Conservation (phyloP, 2,329 filamentous ascomycete genomes). For the Pezicula rhizophila region DNA sequence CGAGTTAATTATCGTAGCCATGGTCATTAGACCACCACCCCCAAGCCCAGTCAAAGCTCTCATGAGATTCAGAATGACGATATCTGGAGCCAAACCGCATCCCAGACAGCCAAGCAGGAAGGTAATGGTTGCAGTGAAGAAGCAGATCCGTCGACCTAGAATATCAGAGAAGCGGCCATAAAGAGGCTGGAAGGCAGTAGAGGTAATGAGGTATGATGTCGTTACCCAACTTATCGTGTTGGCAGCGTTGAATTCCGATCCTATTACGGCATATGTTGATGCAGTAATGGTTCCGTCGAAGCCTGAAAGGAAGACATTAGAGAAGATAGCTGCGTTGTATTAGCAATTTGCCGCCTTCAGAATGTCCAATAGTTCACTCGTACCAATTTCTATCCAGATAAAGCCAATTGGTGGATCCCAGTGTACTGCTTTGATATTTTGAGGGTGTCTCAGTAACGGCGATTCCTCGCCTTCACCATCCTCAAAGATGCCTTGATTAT, state of each 20-base stretch:
- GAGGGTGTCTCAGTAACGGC: too few relatives aligned
- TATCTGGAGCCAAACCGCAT: slow-evolving; percentile 53
- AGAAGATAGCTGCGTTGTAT: slow-evolving; percentile 45
- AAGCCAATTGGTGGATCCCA: slow-evolving; percentile 33
- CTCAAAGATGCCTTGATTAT: too few relatives aligned
- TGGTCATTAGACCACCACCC: slow-evolving; percentile 62
- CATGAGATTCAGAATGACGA: slow-evolving; percentile 57
- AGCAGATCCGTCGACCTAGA: slow-evolving; percentile 56
- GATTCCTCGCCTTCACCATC: too few relatives aligned
- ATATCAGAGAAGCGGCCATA: slow-evolving; percentile 68
- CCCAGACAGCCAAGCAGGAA: slow-evolving; percentile 60
- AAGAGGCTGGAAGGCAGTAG: slow-evolving; percentile 65
- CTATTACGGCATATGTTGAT: slow-evolving; percentile 67
- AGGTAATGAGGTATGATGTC: slow-evolving; percentile 66
- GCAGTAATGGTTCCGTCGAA: slow-evolving; percentile 72
- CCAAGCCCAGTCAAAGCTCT: slow-evolving; percentile 63
- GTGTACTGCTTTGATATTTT: too few relatives aligned
- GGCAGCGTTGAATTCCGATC: slow-evolving; percentile 65
- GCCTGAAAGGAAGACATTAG: slow-evolving; percentile 58
- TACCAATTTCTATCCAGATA: slow-evolving; percentile 49
- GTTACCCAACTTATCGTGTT: slow-evolving; percentile 72
- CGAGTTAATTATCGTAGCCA: slow-evolving; percentile 58
- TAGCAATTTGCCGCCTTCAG: neutral
- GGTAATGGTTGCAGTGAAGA: slow-evolving; percentile 56
- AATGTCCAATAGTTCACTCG: neutral